Percentiles rank a stretch among this genome's conserved stretches.
Conservation (phyloP, 345 rosid species). For the Lepidium sativum region DNA sequence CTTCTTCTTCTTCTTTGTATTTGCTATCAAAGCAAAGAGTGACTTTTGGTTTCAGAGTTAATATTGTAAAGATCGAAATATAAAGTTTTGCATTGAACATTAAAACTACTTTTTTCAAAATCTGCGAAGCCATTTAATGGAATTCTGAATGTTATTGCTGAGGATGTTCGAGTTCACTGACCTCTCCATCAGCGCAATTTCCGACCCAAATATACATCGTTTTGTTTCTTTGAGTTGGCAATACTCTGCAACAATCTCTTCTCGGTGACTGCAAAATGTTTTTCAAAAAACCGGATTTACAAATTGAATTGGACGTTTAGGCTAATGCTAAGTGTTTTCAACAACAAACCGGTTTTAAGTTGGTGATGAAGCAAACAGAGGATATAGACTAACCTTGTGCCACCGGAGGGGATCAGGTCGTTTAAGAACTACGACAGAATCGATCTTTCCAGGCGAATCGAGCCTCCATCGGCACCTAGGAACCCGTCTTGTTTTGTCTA, state of each 20-base stretch:
- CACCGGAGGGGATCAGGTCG: slow-evolving; percentile 58
- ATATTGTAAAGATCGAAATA: not conserved
- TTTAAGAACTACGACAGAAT: slow-evolving; percentile 52
- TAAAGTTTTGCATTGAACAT: too few relatives aligned
- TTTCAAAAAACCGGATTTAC: too few relatives aligned
- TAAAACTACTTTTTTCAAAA: too few relatives aligned
- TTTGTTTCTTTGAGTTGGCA: slow-evolving; percentile 44
- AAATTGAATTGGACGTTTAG: too few relatives aligned
- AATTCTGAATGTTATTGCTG: slow-evolving; percentile 15
- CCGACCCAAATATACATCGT: slow-evolving; percentile 67
- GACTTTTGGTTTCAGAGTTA: not conserved
- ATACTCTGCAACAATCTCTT: slow-evolving; percentile 73
- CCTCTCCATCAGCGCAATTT: slow-evolving; percentile 53
- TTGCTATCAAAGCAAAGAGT: too few relatives aligned
- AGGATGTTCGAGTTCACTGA: slow-evolving; percentile 41
- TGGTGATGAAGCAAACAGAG: not conserved
- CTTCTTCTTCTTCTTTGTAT: not conserved
- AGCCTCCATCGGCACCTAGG: slow-evolving; percentile 65
- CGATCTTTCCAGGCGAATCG: slow-evolving; percentile 49
- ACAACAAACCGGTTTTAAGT: too few relatives aligned
- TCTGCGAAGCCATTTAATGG: too few relatives aligned
- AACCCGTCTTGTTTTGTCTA: slow-evolving; percentile 22
- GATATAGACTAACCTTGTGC: slow-evolving; percentile 44
- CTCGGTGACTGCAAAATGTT: slow-evolving; percentile 53
- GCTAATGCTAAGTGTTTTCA: too few relatives aligned